phyloP scores from a whole-genome alignment of 140 eudicot species.

The Anethum foeniculum region DNA sequence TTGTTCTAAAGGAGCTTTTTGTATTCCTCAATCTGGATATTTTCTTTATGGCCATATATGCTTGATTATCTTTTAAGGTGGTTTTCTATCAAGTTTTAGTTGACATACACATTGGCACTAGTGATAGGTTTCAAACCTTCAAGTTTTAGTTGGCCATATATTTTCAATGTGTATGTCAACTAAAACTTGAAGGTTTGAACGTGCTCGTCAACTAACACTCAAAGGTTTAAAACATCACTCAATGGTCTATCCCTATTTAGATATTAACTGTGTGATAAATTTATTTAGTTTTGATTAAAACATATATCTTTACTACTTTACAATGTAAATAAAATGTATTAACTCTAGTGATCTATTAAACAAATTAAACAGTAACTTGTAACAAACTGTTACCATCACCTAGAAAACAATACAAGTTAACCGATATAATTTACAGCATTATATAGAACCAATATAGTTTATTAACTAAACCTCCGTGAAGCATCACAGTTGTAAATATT shows the following conservation, averaged over 20 bases:
- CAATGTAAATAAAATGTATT: background rate
- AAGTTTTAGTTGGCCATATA: no score
- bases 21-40: background rate
- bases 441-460: background rate
- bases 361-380: background rate
- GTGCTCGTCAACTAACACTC: background rate
- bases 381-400: background rate
- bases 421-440: background rate
- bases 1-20: background rate
- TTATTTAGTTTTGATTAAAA: background rate
- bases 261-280: background rate
- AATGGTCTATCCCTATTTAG: background rate
- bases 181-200: no score
- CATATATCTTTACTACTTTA: background rate
- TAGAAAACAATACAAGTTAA: background rate
- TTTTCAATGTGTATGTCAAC: background rate
- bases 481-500: background rate
- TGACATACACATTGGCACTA: no score
- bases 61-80: background rate
- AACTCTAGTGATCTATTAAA: background rate
- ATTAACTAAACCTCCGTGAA: no score
- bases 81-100: no score
- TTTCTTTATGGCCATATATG: background rate
- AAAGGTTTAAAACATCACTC: background rate
- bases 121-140: no score